Base-by-base conservation (phyloP, 2,329 filamentous ascomycete genomes). In the Pestalotiopsis sp. region DNA sequence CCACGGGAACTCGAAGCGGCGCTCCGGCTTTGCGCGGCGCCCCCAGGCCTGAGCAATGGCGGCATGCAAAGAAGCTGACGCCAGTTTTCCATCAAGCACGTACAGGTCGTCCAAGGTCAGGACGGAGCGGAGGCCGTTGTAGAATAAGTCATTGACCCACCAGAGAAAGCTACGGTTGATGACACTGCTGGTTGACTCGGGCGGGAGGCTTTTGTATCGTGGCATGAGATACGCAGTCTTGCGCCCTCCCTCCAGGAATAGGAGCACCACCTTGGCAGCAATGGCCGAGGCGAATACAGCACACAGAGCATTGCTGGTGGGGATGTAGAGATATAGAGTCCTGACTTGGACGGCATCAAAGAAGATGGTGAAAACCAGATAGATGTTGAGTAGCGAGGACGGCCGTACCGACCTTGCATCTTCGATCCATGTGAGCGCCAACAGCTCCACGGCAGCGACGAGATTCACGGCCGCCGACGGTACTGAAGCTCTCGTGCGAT, bases 321-420 rank as follows among this genome's bases (percentile, higher is more conserved):
- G 4, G 17, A 17, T 52, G 14, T 20, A 17, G 12, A 86, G 75
- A 80, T 83, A 86, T 6, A 81, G 72, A 0, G 85, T 86, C 9
- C 85, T 78, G 0, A 76, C 75, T 69, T 82, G 82, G 0, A 79
- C 79, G 5, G 81, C 72, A 61, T 87, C 85, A 38, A 86, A 79
- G 1, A 86, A 71, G 0, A 83, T 70, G 0, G 82, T 82, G 3
- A 83, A 56, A 7, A 82, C 71, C 3, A 87, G 71, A 67, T 83
- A 87, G 4, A 73, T 70, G 17, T 74, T 79, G 6, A 87, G 72
- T 1, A 87, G 69, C 0, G 82, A 75, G 0, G 85, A 87, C 0
- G 85, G 84, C 1, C 83, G 77, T 0, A 76, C 76, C 2, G 72
- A 73, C 23, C 64, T 71, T 25, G 65, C 65, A 41, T 75, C 70